Base-by-base conservation (phyloP, 1,284 basidiomycete species). In the Termitomyces sp. region DNA sequence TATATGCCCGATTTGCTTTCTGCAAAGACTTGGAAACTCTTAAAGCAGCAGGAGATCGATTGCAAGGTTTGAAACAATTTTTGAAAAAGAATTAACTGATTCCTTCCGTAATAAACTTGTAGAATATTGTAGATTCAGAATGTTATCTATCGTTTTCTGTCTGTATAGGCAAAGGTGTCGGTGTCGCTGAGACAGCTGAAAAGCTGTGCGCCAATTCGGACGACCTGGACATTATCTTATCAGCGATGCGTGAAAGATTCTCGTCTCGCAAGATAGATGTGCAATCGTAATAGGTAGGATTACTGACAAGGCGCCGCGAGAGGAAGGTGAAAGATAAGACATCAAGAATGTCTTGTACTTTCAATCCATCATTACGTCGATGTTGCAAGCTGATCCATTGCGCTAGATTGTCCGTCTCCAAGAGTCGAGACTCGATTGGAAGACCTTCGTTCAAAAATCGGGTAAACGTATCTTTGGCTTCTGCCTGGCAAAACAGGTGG, bases 11-110 rank as follows among this genome's bases (percentile, higher is more conserved):
- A 50, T 94, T 98, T 68, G 88, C 92, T 1, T 97, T 96, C 77
- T 96, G 94, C 79, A 97, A 97, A 67, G 94, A 97, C 64, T 62
- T 84, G 26, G 91, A 91, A 42, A 93, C 91, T 1, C 77, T 98
- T 36, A 82, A 78, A 61, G 75, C 74, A 39, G 94, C 94, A 17
- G 86, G 85, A 31, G 86, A 92, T 65, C 82, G 91, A 21, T 73
- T 98, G 43, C 79, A 88, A 67, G 75, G 74, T 17, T 75, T 98
- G 61, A 83, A 82, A 64, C 82, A 91, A 57, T 94, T 80, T 70
- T 74, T 90, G 24, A 58, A 52, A 44, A 30, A 30, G 34, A 50
- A 50, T 41, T 56, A 31, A 55, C 19, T 28, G n/a, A 26, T 21
- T 38, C 30, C 10, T 7, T 13, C 8, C 41, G 13, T 28, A 17